Base-by-base conservation (phyloP, 805 yeast species). In the Wickerhamiella spandovensis region DNA sequence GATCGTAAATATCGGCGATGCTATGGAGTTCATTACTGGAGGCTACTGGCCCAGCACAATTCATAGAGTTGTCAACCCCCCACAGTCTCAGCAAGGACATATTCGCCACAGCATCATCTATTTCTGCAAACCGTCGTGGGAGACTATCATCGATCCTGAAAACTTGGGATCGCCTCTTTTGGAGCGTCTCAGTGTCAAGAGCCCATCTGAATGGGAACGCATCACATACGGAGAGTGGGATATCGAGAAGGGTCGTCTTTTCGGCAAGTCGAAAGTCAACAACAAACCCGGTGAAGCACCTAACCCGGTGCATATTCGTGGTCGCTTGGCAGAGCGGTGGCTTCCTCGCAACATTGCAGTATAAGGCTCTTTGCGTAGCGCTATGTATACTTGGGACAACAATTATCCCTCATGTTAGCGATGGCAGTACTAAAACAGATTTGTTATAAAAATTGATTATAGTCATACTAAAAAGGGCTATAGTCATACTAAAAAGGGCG, bases 11-110 rank as follows among this genome's bases (percentile, higher is more conserved):
- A 60, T 70, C 46, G 74, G 74, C 9, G 74, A 70, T 53, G 69
- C 71, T 1, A 51, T 70, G 46, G 71, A 70, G 51, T 67, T 68
- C 46, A 55, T 70, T 22, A 66, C 72, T 22, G 78, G 77, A 5
- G 73, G 73, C 0, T 72, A 68, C 51, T 74, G 72, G 61, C 70
- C 70, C 49, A 70, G 75, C 13, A 66, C 74, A 8, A 63, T 73
- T 44, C 78, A 74, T 49, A 57, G 77, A 46, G 78, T 74, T 5
- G 67, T 70, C n/a, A 67, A 70, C 28, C 76, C 77, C 5, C 76
- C 76, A 3, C 52, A 48, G 2, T 73, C 71, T 46, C 78, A 74
- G 55, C 54, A 53, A 21, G 51, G 57, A 1, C 64, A 60, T 53
- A 59, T 64, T 25, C 61, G 77, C 47, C 63, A 69, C 51, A 70